Evolutionary conservation across 2,329 filamentous ascomycete species (phyloP).

Genomic region (Fusarium pseudograminearum): DNA sequence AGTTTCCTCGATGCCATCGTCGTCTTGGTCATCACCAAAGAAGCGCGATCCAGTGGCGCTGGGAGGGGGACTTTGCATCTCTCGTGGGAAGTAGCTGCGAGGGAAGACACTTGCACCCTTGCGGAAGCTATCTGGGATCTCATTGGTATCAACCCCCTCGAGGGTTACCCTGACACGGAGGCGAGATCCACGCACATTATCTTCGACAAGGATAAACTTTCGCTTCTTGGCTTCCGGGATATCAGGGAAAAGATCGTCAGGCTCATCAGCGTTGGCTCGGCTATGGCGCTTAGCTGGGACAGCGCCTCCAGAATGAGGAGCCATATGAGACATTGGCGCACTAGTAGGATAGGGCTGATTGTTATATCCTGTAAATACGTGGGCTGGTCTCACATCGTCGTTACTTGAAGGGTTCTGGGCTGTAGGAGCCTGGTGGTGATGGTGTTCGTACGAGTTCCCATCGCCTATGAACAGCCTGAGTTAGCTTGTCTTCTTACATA

Average conservation of each 20-base stretch:
- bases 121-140: slow-evolving; percentile 95
- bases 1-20: slow-evolving; percentile 66
- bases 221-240: slow-evolving; percentile 90
- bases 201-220: slow-evolving; percentile 97
- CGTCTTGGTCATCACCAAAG: slow-evolving; percentile 74
- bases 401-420: slow-evolving; percentile 60
- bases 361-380: slow-evolving; percentile 79
- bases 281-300: slow-evolving; percentile 54
- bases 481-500: slow-evolving; percentile 47
- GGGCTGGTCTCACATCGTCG: slow-evolving; percentile 77
- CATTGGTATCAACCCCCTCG: slow-evolving; percentile 92
- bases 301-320: slow-evolving; percentile 53
- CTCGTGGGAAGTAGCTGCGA: slow-evolving; percentile 89
- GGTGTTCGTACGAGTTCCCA: slow-evolving; percentile 72
- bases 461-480: slow-evolving; percentile 61
- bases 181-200: slow-evolving; percentile 81
- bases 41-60: slow-evolving; percentile 80
- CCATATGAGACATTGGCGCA: slow-evolving; percentile 74
- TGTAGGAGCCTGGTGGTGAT: slow-evolving; percentile 73
- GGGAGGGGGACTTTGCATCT: slow-evolving; percentile 89
- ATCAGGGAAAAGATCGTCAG: slow-evolving; percentile 84
- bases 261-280: slow-evolving; percentile 66
- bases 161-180: slow-evolving; percentile 92
- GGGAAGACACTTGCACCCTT: slow-evolving; percentile 91
- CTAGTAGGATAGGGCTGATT: slow-evolving; percentile 68